phyloP scores from a whole-genome alignment of 352 stramenopile genomes.

The Globisporangium megalacanthum region DNA sequence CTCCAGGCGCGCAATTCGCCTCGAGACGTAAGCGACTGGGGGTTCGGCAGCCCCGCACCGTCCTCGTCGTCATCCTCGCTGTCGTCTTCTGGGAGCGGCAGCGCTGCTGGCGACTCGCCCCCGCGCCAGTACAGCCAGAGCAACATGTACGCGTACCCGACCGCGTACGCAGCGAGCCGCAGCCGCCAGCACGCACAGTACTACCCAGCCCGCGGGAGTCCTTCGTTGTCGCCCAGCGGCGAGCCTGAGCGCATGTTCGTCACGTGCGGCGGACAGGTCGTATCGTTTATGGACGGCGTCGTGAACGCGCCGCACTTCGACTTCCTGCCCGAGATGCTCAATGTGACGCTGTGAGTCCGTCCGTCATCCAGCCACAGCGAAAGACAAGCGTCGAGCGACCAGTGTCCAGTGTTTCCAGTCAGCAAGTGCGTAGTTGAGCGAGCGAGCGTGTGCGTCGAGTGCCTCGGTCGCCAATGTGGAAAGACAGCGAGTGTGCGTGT shows the following conservation, averaged over 20 bases:
- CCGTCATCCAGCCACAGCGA: neutral
- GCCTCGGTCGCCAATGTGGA: constrained; percentile 1
- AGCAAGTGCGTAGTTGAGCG: too few species aligned
- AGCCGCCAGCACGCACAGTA: constrained; percentile 7
- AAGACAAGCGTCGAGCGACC: neutral
- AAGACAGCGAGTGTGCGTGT: neutral
- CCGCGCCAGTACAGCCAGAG: constrained; percentile 23
- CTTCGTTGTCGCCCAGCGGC: constrained; percentile 17
- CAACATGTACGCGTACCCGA: constrained; percentile 22
- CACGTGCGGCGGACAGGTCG: constrained; percentile 71
- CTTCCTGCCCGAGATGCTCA: constrained; percentile 31
- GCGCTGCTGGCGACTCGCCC: constrained; percentile 10
- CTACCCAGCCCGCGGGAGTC: constrained; percentile 15
- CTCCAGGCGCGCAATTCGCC: constrained; percentile 44
- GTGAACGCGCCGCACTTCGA: constrained; percentile 67
- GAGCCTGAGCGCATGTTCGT: constrained; percentile 68
- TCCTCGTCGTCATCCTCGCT: constrained; percentile 16
- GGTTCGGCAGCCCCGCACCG: constrained; percentile 8
- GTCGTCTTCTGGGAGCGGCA: constrained; percentile 8
- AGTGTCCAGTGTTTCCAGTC: too few species aligned
- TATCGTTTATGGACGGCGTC: constrained; percentile 82
- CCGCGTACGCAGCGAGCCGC: constrained; percentile 9
- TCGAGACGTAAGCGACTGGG: constrained; percentile 23
- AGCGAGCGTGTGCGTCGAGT: neutral
- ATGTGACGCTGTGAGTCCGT: constrained; percentile 10